phyloP scores from a whole-genome alignment of 2,329 filamentous ascomycete genomes.

The Xylariomycetidae sp. region DNA sequence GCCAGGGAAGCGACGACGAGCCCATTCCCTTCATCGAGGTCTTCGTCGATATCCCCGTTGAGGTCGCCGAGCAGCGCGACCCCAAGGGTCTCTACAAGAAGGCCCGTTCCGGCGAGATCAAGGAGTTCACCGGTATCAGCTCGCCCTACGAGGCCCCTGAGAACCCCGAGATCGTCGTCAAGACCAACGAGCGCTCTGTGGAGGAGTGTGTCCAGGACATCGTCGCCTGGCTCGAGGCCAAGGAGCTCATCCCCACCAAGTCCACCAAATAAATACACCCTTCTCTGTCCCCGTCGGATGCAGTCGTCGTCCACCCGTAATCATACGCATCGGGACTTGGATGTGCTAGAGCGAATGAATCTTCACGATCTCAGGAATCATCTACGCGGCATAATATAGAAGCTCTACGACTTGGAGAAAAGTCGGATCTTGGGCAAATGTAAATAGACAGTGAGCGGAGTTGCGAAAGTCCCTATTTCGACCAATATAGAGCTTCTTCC shows the following conservation, averaged over 20 bases:
- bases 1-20: constrained; percentile 47
- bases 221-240: constrained; percentile 66
- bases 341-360: too few species aligned
- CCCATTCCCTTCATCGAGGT: constrained; percentile 88
- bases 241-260: constrained; percentile 47
- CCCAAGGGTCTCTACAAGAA: constrained; percentile 98
- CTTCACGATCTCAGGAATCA: too few species aligned
- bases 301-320: too few species aligned
- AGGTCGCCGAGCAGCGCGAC: constrained; percentile 89
- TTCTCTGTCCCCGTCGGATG: too few species aligned
- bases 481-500: too few species aligned
- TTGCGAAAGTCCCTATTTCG: too few species aligned
- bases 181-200: constrained; percentile 73
- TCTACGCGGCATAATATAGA: too few species aligned
- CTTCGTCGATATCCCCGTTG: constrained; percentile 83
- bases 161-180: constrained; percentile 80
- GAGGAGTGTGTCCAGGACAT: constrained; percentile 87
- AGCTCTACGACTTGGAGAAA: too few species aligned
- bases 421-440: too few species aligned
- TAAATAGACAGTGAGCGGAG: too few species aligned
- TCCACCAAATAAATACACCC: too few species aligned
- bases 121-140: constrained; percentile 93
- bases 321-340: too few species aligned
- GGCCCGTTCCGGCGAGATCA: constrained; percentile 86
- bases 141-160: constrained; percentile 90